Base-by-base conservation (phyloP, 2,329 filamentous ascomycete species). In the Alternaria postmessia region DNA sequence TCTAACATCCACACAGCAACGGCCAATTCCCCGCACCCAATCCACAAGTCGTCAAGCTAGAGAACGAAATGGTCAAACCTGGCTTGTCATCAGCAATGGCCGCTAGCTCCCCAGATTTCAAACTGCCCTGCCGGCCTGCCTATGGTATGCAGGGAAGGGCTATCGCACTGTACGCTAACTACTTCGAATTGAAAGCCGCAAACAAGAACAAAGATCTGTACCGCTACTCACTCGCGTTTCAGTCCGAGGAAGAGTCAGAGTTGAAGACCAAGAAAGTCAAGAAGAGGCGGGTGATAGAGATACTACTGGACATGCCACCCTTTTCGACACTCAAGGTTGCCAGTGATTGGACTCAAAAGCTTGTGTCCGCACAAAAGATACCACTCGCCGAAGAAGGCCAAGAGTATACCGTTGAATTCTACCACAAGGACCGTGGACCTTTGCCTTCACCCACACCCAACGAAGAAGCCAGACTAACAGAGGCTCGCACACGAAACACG, bases 201-300 rank as follows among this genome's bases (percentile, higher is more conserved):
- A 55, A 62, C 0, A 20, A 63, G 1, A 57, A 72, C 3, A 62
- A 65, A 7, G 46, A 61, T 1, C 44, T 78, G 0, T 74, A 75
- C 53, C 68, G 72, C 1, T 79, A 78, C 46, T 70, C 66, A 0
- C 52, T 75, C 1, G 53, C 66, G 0, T 68, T 76, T 78, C 14
- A 64, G 16, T 8, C 34, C 34, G 34, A 0, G 81, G 41, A 76
- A 68, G 11, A 76, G 68, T 8, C 76, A 72, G 9, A 77, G 61
- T 59, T 61, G n/a, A 20, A 20, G 7, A 0, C 6, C 73, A 65
- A 3, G 36, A 81, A 80, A 53, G 78, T 78, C 34, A 85, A 83
- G 71, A 82, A 78, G 36, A 79, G 79, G 42, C 81, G 81, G 5
- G 75, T 87, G 5, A 75, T 88, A 16, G 73, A 83, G 16, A 67